Evolutionary conservation across 768 basidiomycete species (phyloP).

Genomic region (Coprinopsis marcescibilis): DNA sequence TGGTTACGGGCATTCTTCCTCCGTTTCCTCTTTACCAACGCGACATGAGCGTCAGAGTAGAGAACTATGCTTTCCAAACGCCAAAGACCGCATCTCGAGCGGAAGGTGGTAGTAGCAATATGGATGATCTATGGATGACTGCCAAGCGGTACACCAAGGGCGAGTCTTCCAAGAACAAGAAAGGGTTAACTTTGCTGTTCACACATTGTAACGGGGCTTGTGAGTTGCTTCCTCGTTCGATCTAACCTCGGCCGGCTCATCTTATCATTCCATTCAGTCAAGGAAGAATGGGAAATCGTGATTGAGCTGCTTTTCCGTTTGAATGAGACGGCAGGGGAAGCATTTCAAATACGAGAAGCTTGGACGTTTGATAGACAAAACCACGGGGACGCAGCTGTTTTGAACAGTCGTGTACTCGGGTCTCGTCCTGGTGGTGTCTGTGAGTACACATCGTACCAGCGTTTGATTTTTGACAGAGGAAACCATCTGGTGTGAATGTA

Average conservation of each 20-base stretch:
- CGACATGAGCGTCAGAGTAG: neutral
- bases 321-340: constrained; percentile 17
- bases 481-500: constrained; percentile 9
- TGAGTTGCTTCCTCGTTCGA: constrained; percentile 20
- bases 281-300: constrained; percentile 51
- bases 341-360: constrained; percentile 32
- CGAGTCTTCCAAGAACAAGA: constrained; percentile 19
- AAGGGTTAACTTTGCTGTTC: constrained; percentile 40
- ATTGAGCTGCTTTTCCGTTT: constrained; percentile 32
- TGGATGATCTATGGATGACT: constrained; percentile 21
- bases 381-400: constrained; percentile 41
- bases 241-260: neutral
- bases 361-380: constrained; percentile 50
- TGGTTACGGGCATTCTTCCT: neutral
- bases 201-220: constrained; percentile 44
- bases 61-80: constrained; percentile 1
- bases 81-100: neutral
- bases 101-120: neutral
- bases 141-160: constrained; percentile 37
- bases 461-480: neutral
- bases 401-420: constrained; percentile 32
- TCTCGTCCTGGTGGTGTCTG: constrained; percentile 29
- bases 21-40: neutral
- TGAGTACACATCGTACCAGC: constrained; percentile 17
- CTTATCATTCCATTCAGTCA: constrained; percentile 28